Evolutionary conservation across 1,284 basidiomycete genomes (phyloP), one percentile per base, ranked within the genome.

Genomic region (Lentinula novae-zelandiae): DNA sequence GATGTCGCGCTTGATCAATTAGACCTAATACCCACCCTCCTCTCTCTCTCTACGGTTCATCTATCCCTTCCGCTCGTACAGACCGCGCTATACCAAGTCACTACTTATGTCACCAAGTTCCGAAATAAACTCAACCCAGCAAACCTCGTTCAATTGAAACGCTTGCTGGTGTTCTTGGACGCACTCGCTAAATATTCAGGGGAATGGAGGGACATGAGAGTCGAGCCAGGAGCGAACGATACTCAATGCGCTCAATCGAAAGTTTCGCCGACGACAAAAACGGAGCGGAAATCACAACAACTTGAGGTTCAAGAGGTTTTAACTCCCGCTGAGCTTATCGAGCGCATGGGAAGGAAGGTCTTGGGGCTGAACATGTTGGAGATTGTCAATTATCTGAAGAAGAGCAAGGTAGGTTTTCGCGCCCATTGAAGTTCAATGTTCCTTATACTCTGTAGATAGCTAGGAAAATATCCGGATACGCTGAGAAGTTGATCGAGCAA

Each of bases 21-120:
- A 94, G 93, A 96, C 71, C 73, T 95, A 50, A 93, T 94, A 64
- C 86, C 95, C 20, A 95, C 95, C 0, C 78, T 98, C 1, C 82
- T 99, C 4, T 90, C 91, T 0, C 82, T 97, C 20, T 93, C 96
- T 61, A 92, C 93, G 1, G 81, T 87, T 17, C 78, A 83, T 0
- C 77, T 98, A 5, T 80, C 89, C 1, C 79, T 84, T 3, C 68
- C 74, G 1, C 84, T 82, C 22, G 75, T 97, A 8, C 71, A 76
- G 0, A 80, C 78, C 15, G 93, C 95, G 0, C 75, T 90, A 2
- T 78, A 80, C n/a, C 94, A 96, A 75, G 85, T 98, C 13, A 81
- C 83, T 7, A 81, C 81, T 34, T 99, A 99, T 74, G 80, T 95
- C 5, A 73, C 82, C 5, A 87, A 88, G 57, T 98, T 98, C 72